Base-by-base conservation (phyloP, 139 green algal genomes). In the Chlorella vulgaris region DNA sequence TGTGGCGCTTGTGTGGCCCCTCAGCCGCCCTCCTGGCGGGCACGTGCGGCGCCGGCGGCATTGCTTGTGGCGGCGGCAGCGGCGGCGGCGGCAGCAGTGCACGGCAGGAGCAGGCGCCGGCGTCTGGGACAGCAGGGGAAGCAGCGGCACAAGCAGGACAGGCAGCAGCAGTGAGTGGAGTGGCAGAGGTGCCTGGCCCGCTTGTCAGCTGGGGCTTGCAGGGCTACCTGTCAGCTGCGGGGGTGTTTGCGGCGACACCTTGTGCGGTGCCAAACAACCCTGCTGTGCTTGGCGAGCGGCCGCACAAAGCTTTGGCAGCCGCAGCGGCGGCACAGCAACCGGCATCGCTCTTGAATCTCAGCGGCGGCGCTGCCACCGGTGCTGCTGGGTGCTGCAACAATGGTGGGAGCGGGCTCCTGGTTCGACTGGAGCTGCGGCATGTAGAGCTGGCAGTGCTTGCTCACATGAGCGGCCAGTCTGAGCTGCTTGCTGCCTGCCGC, bases 371-470 rank as follows among this genome's bases (percentile, higher is more conserved):
- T 58, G 15, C 13, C 47, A 58, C 15, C 47, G 15, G 15, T 42
- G 8, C 42, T 71, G 65, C 24, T 24, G 29, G 7, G n/a, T 47
- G 65, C 19, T 42, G 35, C 38, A 38, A 26, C 15, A n/a, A 10
- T 4, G 18, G 1, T 13, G 21, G 36, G 24, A 38, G 7, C 19
- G 53, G 55, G 28, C 58, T 73, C 31, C 53, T 70, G 18, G 18
- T 85, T 50, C 28, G 31, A 2, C 24, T 76, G 4, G 51, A 76
- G 38, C 22, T 85, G 36, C 60, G 24, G 51, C 29, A 75, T 36
- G 39, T 53, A 5, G 70, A 85, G 67, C 81, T 85, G 19, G 51
- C 61, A 2, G 51, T 69, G 26, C 80, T 84, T 24, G 80, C 80
- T 3, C 51, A 71, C 19, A 33, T 84, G 18, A 84, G 66, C 43